Evolutionary conservation across 2,329 filamentous ascomycete genomes (phyloP).

Genomic region (Cryphonectria carpinicola): DNA sequence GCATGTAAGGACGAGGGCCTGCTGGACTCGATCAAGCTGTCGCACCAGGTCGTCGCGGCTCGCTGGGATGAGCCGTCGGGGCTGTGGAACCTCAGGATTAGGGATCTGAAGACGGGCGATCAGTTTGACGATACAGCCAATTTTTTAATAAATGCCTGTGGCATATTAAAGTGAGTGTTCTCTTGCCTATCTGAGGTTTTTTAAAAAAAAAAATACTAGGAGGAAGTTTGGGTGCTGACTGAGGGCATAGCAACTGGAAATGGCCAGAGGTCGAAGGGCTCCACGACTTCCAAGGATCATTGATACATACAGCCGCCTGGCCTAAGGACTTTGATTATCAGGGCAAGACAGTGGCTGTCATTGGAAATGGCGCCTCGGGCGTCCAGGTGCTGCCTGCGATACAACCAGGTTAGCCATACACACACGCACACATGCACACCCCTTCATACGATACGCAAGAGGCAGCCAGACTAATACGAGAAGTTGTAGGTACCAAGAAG

Average conservation of each 20-base stretch:
- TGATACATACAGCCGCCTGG: conserved; percentile 60
- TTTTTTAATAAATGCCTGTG: conserved; percentile 54
- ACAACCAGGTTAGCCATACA: conserved; percentile 42
- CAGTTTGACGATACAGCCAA: conserved; percentile 51
- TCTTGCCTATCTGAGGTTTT: neutral
- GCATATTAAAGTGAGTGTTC: conserved; percentile 55
- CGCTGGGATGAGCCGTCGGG: conserved; percentile 49
- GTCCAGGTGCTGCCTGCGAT: conserved; percentile 58
- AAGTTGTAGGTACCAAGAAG: conserved; percentile 38
- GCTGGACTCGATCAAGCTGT: conserved; percentile 47
- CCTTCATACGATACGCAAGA: neutral
- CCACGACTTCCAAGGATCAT: conserved; percentile 49
- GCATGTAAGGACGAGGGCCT: conserved; percentile 54
- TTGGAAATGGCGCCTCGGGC: conserved; percentile 60
- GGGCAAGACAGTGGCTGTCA: conserved; percentile 58
- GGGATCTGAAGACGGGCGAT: conserved; percentile 42
- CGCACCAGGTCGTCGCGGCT: conserved; percentile 47
- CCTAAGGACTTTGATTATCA: conserved; percentile 51
- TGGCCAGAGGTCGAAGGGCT: conserved; percentile 55
- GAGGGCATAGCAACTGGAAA: conserved; percentile 49
- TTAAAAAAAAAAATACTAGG: neutral
- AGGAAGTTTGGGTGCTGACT: neutral
- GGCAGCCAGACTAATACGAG: neutral
- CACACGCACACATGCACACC: neutral
- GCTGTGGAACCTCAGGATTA: conserved; percentile 47